Evolutionary conservation across 257 asterid species (phyloP).

Genomic region (Solanum piurae): DNA sequence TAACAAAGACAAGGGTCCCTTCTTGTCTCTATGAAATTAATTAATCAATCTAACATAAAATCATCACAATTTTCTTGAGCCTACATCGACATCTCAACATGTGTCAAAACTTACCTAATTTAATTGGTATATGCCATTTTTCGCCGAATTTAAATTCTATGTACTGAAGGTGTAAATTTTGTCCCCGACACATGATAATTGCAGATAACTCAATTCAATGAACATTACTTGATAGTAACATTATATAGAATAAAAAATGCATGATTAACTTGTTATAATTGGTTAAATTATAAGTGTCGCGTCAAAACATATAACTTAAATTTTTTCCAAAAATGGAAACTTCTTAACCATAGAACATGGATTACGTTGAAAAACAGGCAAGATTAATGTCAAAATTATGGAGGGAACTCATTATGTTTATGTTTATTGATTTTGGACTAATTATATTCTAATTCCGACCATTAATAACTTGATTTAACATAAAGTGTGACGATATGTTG

Average conservation of each 20-base stretch:
- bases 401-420: neutral
- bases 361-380: neutral
- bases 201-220: neutral
- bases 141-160: neutral
- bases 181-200: neutral
- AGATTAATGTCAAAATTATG: neutral
- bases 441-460: neutral
- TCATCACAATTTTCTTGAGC: neutral
- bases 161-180: neutral
- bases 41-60: constrained; percentile 1
- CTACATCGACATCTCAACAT: neutral
- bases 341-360: neutral
- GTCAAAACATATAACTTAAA: neutral
- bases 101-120: neutral
- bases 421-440: neutral
- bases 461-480: neutral
- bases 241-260: neutral
- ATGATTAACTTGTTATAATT: neutral
- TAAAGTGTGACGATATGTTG: neutral
- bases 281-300: neutral
- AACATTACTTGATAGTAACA: neutral
- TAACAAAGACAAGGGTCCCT: constrained; percentile 5
- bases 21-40: constrained; percentile 13
- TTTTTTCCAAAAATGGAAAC: neutral
- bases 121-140: neutral